phyloP scores from a whole-genome alignment of 305 asterid species.

The Plantago lanceolata region DNA sequence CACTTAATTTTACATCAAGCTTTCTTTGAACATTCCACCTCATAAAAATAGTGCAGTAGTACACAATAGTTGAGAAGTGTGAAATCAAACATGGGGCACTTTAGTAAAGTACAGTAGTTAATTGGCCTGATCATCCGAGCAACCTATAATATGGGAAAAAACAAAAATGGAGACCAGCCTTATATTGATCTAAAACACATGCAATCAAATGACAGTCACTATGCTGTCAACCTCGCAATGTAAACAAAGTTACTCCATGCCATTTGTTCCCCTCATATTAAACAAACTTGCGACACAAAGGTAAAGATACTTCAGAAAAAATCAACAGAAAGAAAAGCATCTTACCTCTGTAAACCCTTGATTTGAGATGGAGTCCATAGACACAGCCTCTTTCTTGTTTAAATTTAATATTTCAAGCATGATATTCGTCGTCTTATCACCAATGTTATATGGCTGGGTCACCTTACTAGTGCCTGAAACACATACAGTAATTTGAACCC shows the following conservation, averaged over 20 bases:
- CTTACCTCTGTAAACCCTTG: constrained; percentile 82
- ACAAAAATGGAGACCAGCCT: too few relatives aligned
- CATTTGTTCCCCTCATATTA: background rate
- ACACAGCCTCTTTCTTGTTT: constrained; percentile 68
- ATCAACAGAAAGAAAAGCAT: constrained; percentile 20
- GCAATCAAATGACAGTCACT: too few relatives aligned
- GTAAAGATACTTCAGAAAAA: constrained; percentile 11
- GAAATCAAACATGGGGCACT: too few relatives aligned
- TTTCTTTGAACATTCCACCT: too few relatives aligned
- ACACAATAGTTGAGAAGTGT: too few relatives aligned
- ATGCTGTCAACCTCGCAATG: too few relatives aligned
- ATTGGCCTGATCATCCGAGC: too few relatives aligned
- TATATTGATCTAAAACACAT: too few relatives aligned
- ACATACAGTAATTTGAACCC: constrained; percentile 16
- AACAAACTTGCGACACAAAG: background rate
- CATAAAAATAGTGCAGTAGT: too few relatives aligned
- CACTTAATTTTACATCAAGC: too few relatives aligned
- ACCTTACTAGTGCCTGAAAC: constrained; percentile 66
- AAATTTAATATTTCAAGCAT: constrained; percentile 84
- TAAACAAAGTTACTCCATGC: background rate
- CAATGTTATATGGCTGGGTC: constrained; percentile 66
- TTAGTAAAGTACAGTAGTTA: too few relatives aligned
- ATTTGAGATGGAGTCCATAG: constrained; percentile 76
- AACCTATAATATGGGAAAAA: too few relatives aligned
- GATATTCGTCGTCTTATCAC: constrained; percentile 56